Base-by-base conservation (phyloP, 2,329 filamentous ascomycete species). In the Talaromyces sp. region DNA sequence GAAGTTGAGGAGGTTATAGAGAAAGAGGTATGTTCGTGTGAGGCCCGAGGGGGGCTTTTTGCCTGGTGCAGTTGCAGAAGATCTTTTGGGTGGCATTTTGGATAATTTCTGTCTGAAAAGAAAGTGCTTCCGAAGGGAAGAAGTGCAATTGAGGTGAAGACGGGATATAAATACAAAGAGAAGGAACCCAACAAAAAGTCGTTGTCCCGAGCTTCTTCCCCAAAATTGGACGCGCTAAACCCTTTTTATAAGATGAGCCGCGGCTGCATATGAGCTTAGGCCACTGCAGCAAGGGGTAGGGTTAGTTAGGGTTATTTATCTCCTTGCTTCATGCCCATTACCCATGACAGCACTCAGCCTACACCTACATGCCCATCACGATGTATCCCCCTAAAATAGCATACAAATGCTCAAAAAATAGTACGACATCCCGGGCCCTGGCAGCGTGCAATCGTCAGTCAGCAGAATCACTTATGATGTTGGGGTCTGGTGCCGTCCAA, bases 1-100 rank as follows among this genome's bases (percentile, higher is more conserved):
- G 67, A 92, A 87, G 62, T 89, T 96, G 69, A 89, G 74, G 72
- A 88, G 84, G 80, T 98, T 98, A 86, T 98, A 99, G 71, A 88
- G 81, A 74, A 93, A 84, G 63, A 98, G 87, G 81, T 97, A 97
- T 74, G 80, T 47, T 19, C 65, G 58, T 19, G 60, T 66, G 1
- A 66, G 60, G 22, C 64, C 64, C 7, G 64, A 66, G 56, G 34
- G 61, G 6, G 65, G 58, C 31, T 62, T 67, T 63, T 54, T 66
- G 53, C 51, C 40, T 58, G 58, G 13, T 15, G 40, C n/a, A 5
- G 49, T 19, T 3, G 56, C 40, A 19, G 64, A 10, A 27, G 53
- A 34, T 19, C 40, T 59, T 63, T 63, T 63, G 59, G 64, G 51
- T 11, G 64, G 64, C 64, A 66, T 66, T 40, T 34, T 40, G 2